phyloP scores from a whole-genome alignment of 306 rosid genomes.

The Purshia tridentata region DNA sequence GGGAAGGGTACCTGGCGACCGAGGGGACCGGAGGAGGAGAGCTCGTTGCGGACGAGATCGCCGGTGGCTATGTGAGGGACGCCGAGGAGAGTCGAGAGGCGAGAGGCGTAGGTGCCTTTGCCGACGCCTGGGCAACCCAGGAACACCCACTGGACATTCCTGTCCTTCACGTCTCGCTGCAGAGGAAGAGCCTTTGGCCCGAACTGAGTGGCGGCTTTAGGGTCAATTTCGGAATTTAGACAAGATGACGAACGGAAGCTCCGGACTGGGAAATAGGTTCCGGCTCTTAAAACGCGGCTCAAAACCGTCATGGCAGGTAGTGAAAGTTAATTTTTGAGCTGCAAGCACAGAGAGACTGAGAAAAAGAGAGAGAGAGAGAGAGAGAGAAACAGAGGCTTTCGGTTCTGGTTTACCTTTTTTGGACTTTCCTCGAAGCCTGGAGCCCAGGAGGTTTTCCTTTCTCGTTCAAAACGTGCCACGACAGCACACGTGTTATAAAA shows the following conservation, averaged over 20 bases:
- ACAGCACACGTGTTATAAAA: background rate
- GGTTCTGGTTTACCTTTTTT: background rate
- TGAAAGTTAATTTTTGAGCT: background rate
- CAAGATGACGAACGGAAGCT: conserved; percentile 25
- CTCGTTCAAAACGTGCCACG: background rate
- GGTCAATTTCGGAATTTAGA: conserved; percentile 30
- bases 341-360: background rate
- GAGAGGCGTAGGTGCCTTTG: conserved; percentile 53
- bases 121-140: conserved; percentile 61
- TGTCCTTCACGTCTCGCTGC: conserved; percentile 14
- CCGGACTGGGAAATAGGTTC: conserved; percentile 6
- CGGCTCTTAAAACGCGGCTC: conserved; percentile 21
- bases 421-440: background rate
- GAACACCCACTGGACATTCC: conserved; percentile 50
- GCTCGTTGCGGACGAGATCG: conserved; percentile 60
- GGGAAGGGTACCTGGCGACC: conserved; percentile 36
- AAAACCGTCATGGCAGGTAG: conserved; percentile 25
- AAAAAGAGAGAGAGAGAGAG: conserved; percentile 6
- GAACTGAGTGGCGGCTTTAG: background rate
- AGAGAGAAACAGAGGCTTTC: background rate
- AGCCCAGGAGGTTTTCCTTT: background rate
- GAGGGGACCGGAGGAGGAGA: conserved; percentile 43
- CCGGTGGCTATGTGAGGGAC: conserved; percentile 59
- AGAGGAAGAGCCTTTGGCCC: conserved; percentile 21
- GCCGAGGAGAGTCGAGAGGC: conserved; percentile 42